These are phyloP conservation scores for Tetrahymena thermophila DNA, from an alignment of 73 alveolate species.

Conservation along the genomic window DNA sequence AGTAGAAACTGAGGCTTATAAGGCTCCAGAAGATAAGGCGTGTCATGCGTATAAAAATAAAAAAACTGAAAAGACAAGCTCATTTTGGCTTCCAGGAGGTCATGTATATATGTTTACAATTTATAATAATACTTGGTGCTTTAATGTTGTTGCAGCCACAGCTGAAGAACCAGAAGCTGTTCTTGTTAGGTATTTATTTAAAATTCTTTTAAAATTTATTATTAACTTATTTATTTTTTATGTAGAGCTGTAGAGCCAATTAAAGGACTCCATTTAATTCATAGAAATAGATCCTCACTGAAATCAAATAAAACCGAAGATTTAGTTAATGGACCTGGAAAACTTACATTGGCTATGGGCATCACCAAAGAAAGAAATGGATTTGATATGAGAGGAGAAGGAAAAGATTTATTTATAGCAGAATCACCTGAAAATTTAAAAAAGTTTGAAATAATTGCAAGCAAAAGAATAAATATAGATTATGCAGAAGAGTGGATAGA, in stretches of 20 bases:
- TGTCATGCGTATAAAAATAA: slow-evolving; percentile 10
- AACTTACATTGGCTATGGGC: not conserved
- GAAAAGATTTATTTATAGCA: not conserved
- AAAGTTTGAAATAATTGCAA: not conserved
- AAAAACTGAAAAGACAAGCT: not conserved
- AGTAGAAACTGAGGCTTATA: slow-evolving; percentile 13
- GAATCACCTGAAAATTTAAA: not conserved
- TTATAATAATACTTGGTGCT: not conserved
- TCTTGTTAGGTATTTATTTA: not conserved
- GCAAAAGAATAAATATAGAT: slow-evolving; percentile 10
- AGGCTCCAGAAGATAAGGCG: slow-evolving; percentile 2
- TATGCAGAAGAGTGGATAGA: slow-evolving; percentile 32
- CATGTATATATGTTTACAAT: not conserved
- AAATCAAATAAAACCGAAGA: not conserved
- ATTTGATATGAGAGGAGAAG: not conserved
- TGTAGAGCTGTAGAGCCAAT: not conserved
- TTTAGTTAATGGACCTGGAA: not conserved
- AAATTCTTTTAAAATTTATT: not conserved
- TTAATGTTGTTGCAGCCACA: not conserved
- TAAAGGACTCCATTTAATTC: not conserved
- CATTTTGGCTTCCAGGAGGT: slow-evolving; percentile 1
- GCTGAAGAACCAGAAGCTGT: not conserved
- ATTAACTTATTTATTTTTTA: not conserved
- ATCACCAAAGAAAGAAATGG: not conserved
- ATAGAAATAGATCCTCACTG: not conserved